A percentile compares a stretch with the other conserved stretches of the same genome.
These are phyloP conservation scores for Eucommia ulmoides DNA, from an alignment of 257 asterid species.

Conservation along the genomic window DNA sequence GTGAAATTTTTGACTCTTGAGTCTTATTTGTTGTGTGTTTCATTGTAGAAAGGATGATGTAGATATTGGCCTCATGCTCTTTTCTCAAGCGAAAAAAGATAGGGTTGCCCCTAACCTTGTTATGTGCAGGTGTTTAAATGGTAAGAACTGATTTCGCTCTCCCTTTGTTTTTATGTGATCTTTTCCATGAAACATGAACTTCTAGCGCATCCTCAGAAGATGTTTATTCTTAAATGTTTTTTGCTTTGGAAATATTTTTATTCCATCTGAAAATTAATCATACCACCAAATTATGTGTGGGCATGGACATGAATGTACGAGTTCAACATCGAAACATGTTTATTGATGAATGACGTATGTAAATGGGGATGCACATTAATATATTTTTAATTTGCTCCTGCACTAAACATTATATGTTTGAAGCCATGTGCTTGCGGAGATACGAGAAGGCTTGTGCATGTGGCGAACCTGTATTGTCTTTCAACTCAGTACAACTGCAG, in stretches of 20 bases:
- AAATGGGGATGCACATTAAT: too few relatives aligned
- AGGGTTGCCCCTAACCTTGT: conserved; percentile 75
- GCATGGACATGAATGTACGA: neutral
- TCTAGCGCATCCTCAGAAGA: conserved; percentile 6
- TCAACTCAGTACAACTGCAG: conserved; percentile 51
- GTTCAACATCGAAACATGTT: neutral
- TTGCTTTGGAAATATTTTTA: conserved; percentile 8
- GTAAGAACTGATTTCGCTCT: conserved; percentile 32
- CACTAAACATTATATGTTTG: conserved; percentile 12
- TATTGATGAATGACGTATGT: too few relatives aligned
- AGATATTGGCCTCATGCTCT: conserved; percentile 65
- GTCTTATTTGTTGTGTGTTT: conserved; percentile 2
- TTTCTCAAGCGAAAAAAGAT: conserved; percentile 85
- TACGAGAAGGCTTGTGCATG: conserved; percentile 51
- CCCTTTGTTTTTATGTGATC: conserved; percentile 9
- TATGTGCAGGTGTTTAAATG: conserved; percentile 81
- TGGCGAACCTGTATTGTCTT: conserved; percentile 68
- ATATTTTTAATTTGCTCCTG: too few relatives aligned
- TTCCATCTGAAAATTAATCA: too few relatives aligned
- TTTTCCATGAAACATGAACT: neutral
- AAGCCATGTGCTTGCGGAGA: conserved; percentile 92
- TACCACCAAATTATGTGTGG: neutral
- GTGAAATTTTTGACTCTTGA: neutral
- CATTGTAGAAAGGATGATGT: conserved; percentile 71
- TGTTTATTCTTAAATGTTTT: conserved; percentile 4